Evolutionary conservation across 2,329 filamentous ascomycete species (phyloP), one percentile per base, ranked within the genome.

Genomic region (Cladobotryum protrusum): DNA sequence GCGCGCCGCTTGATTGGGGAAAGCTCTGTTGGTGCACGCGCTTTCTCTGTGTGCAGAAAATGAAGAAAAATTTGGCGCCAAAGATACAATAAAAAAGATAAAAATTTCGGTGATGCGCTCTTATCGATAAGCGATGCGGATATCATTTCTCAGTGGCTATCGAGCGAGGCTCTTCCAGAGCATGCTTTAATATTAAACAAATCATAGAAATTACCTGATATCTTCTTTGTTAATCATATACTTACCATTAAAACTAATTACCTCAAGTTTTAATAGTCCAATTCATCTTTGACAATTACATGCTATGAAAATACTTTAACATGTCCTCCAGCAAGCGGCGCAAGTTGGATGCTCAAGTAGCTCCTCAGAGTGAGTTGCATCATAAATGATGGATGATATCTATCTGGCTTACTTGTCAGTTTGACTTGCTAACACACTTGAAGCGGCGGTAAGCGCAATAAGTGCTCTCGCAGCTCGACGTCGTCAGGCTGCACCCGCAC

Each of bases 401-500:
- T n/a, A n/a, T 29, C 24, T 29, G 24, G 11, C 11, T 29, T 29
- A 8, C 24, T 29, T 29, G 24, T 45, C 20, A 40, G 12, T 17
- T 41, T 18, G 33, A 41, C n/a, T 14, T 19, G 17, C 29, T 52
- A 24, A 37, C 24, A 15, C 14, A 18, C 33, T 43, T 19, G 36
- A 24, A 54, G 57, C 55, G 49, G 56, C 61, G 3, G 59, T 63
- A 50, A 69, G 63, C 37, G 67, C 68, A n/a, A 54, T 69, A n/a
- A 69, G 65, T 52, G 67, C 68, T 5, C 55, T 70, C 17, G 63
- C 67, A 33, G 68, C 67, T 52, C 61, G 66, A 13, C 61, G 67
- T 29, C 63, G 60, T 11, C 55, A 61, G 15, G 56, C 50, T 14
- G 54, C 53, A 14, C 52, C 54, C 20, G 49, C 49, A 43, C 54